These are phyloP conservation scores for Ustilago cynodontis DNA, from an alignment of 1,284 basidiomycete genomes.

Conservation along the genomic window DNA sequence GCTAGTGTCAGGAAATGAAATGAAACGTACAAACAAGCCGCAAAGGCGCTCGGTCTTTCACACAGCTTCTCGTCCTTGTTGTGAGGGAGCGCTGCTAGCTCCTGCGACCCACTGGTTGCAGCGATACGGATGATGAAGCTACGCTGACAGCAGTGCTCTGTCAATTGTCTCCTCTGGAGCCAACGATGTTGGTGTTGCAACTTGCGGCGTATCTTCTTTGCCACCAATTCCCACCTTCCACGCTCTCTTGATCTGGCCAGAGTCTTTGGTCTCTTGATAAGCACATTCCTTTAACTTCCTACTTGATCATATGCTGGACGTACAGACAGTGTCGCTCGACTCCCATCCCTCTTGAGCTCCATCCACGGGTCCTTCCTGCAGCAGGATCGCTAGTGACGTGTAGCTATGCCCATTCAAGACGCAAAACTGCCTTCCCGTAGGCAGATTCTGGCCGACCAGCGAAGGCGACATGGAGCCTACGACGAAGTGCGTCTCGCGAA, in stretches of 20 bases:
- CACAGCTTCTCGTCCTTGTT: neutral
- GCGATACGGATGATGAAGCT: neutral
- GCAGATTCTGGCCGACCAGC: constrained; percentile 17
- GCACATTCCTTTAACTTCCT: neutral
- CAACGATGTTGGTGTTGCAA: neutral
- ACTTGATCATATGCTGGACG: neutral
- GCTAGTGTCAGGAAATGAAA: neutral
- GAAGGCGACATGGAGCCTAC: constrained; percentile 29
- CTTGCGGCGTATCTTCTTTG: too few species aligned
- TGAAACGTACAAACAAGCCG: neutral
- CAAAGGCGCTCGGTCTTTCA: neutral
- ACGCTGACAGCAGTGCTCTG: neutral
- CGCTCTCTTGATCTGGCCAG: too few species aligned
- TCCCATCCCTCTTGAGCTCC: neutral
- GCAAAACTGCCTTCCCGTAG: constrained; percentile 15
- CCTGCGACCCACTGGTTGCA: neutral
- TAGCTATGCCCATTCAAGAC: constrained; percentile 21
- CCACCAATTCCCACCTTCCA: too few species aligned
- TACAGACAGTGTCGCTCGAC: neutral
- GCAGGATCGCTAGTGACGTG: neutral
- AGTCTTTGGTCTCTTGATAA: neutral
- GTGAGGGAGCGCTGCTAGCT: neutral
- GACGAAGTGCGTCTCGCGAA: constrained; percentile 20
- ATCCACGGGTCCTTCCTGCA: neutral
- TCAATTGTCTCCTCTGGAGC: neutral